Conservation (phyloP, 2,329 filamentous ascomycete genomes). For the Nannizziopsis barbatae region DNA sequence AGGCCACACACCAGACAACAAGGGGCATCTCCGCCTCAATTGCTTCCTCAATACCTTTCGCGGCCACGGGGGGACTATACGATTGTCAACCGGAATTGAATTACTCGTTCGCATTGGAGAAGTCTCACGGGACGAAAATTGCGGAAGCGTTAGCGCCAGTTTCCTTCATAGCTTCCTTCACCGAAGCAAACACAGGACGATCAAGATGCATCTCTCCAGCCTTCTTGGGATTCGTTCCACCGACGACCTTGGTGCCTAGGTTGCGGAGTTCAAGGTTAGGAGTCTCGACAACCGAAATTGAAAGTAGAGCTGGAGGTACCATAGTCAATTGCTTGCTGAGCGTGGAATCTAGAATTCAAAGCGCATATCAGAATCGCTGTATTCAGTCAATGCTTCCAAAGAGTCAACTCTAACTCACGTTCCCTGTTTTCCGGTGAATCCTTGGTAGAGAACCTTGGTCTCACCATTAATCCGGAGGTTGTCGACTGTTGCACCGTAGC, state of each 20-base stretch:
- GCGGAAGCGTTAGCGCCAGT: constrained; percentile 84
- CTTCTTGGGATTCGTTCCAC: constrained; percentile 98
- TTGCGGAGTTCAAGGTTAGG: neutral
- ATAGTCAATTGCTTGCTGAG: constrained; percentile 95
- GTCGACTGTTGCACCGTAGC: constrained; percentile 60
- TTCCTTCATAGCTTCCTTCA: constrained; percentile 76
- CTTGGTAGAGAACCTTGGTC: constrained; percentile 93
- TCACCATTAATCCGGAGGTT: constrained; percentile 90
- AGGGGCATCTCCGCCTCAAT: constrained; percentile 85
- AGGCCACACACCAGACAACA: constrained; percentile 59
- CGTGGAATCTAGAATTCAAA: constrained; percentile 65
- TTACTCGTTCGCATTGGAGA: neutral
- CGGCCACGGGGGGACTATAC: constrained; percentile 74
- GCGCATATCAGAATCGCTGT: constrained; percentile 21
- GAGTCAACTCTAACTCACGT: constrained; percentile 49
- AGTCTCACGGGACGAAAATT: constrained; percentile 82
- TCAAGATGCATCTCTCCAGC: constrained; percentile 81
- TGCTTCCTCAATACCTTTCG: constrained; percentile 92
- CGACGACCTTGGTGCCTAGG: constrained; percentile 87
- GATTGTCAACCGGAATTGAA: constrained; percentile 1
- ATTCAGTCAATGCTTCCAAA: neutral
- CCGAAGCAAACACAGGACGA: constrained; percentile 84
- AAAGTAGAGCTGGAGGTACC: constrained; percentile 46
- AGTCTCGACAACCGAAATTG: constrained; percentile 11
- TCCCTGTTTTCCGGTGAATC: constrained; percentile 95